phyloP scores from a whole-genome alignment of 345 rosid genomes.

The Acer yangbiense region DNA sequence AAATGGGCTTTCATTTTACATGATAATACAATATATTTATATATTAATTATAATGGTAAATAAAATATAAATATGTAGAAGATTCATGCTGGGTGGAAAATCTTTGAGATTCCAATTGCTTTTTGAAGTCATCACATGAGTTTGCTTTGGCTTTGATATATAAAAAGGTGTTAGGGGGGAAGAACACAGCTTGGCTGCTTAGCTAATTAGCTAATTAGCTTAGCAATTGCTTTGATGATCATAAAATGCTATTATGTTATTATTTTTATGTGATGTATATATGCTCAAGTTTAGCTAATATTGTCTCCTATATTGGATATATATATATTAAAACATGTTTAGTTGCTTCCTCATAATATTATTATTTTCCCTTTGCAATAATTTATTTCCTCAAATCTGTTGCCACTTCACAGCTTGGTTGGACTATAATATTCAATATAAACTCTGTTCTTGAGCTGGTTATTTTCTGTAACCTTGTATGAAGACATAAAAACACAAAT shows the following conservation, averaged over 20 bases:
- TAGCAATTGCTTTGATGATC: background rate
- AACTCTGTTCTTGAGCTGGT: background rate
- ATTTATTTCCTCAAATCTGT: constrained; percentile 5
- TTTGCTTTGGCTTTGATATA: background rate
- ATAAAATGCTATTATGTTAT: constrained; percentile 24
- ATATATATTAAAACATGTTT: constrained; percentile 28
- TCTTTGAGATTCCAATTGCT: constrained; percentile 44
- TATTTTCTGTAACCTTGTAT: background rate
- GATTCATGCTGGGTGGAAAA: constrained; percentile 45
- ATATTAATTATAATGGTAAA: no score
- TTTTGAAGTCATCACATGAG: constrained; percentile 33
- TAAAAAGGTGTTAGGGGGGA: constrained; percentile 10
- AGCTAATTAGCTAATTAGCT: constrained; percentile 1
- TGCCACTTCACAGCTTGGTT: background rate
- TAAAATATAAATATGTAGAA: constrained; percentile 10
- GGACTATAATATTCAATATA: background rate
- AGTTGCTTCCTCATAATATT: constrained; percentile 26
- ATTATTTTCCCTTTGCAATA: constrained; percentile 12
- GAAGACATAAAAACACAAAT: background rate
- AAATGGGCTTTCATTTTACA: no score
- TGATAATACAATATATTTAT: no score
- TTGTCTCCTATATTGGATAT: constrained; percentile 36
- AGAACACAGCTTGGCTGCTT: constrained; percentile 24
- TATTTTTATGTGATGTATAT: background rate
- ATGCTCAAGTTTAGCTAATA: constrained; percentile 16